Conservation (phyloP, 345 rosid genomes). For the Nasturtium officinale region DNA sequence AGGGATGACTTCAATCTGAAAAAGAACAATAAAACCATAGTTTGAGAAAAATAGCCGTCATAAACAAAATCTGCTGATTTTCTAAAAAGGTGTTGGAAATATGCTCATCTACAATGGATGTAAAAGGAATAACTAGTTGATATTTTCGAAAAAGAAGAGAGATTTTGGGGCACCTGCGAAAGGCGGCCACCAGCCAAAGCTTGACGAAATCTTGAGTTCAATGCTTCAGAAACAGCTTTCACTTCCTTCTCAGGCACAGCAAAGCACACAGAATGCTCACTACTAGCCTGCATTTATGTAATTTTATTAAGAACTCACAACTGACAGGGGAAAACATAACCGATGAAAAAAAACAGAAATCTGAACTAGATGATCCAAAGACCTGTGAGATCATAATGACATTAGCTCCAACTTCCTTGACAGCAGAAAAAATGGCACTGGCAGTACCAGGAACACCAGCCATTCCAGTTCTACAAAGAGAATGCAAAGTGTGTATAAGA, state of each 20-base stretch:
- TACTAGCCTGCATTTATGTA: slow-evolving; percentile 72
- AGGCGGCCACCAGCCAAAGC: slow-evolving; percentile 95
- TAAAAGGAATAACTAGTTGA: slow-evolving; percentile 11
- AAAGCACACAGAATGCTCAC: slow-evolving; percentile 98
- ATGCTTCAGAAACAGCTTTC: slow-evolving; percentile 83
- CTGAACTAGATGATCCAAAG: slow-evolving; percentile 16
- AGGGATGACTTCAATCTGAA: slow-evolving; percentile 75
- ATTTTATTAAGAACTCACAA: slow-evolving; percentile 34
- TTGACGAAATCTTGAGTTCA: slow-evolving; percentile 75
- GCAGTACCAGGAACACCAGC: slow-evolving; percentile 99
- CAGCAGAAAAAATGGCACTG: slow-evolving; percentile 87
- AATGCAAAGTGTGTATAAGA: slow-evolving; percentile 27
- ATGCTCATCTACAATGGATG: neutral
- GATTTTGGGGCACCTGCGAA: slow-evolving; percentile 66
- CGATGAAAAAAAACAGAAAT: slow-evolving; percentile 17
- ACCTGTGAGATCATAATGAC: slow-evolving; percentile 99
- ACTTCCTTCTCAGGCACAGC: slow-evolving; percentile 99
- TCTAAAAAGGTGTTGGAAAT: neutral
- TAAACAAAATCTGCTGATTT: slow-evolving; percentile 3
- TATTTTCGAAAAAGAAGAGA: slow-evolving; percentile 4
- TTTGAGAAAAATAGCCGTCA: slow-evolving; percentile 30
- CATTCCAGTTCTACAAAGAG: slow-evolving; percentile 84
- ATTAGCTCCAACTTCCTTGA: slow-evolving; percentile 96
- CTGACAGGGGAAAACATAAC: slow-evolving; percentile 26
- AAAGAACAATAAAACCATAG: slow-evolving; percentile 27